Evolutionary conservation across 179 eudicot genomes (phyloP), one percentile per base, ranked within the genome.

Genomic region (Actinidia polygama): DNA sequence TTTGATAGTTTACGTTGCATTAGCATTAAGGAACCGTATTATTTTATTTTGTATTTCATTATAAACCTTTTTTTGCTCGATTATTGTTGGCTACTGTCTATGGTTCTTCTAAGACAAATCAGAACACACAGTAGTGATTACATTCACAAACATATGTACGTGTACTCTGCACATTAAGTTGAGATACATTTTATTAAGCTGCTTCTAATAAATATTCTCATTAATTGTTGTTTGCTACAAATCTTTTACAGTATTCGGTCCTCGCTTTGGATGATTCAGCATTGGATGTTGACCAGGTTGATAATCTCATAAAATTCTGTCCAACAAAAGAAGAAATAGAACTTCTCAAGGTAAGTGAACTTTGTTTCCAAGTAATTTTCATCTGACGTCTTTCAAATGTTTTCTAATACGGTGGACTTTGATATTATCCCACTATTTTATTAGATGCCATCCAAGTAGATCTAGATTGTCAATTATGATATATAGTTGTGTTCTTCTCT

Each of bases 291-390:
- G 98, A 95, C 84, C 98, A 92, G 87, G 95, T 95, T 83, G 99
- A 95, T 54, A 95, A 95, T 85, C 92, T 95, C 58, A 91, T 94
- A 78, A 95, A 95, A 80, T 95, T 94, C 81, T 93, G 95, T 84
- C 99, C 99, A 59, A 91, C 95, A 12, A 94, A 95, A 87, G 99
- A 94, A 90, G 99, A 95, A 86, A 94, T 92, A 85, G 97, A 92
- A 81, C 88, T 85, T 80, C 88, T 95, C 78, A 91, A 94, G 98
- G 98, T 94, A 73, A 75, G 30, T 21, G 19, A 26, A 79, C 50
- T 49, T 82, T 72, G 62, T 24, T 64, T 50, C 61, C 67, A 54
- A 40, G 36, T 73, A 14, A 30, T 51, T 26, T 57, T 49, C 23
- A 58, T 61, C 51, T 67, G 47, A 19, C 26, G 30, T 50, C 7